These are phyloP conservation scores for Zymoseptoria ardabiliae DNA, from an alignment of 2,329 filamentous ascomycete genomes.

Conservation along the genomic window DNA sequence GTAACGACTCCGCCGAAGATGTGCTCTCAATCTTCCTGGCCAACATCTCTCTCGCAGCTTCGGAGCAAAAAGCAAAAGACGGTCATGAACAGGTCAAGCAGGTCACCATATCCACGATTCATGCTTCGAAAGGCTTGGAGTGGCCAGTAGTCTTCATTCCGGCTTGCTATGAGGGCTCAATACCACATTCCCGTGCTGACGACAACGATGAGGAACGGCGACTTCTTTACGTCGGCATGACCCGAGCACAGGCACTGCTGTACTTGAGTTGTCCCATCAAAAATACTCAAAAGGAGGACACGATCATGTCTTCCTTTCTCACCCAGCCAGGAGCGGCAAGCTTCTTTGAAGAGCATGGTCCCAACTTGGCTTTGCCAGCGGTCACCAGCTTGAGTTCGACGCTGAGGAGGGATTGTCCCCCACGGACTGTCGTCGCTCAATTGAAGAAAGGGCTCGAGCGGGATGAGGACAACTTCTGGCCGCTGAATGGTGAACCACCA, in stretches of 20 bases:
- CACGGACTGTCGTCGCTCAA: constrained; percentile 48
- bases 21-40: constrained; percentile 74
- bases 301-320: constrained; percentile 67
- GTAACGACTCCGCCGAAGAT: constrained; percentile 48
- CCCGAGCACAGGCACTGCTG: constrained; percentile 74
- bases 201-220: constrained; percentile 82
- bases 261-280: constrained; percentile 76
- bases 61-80: constrained; percentile 55
- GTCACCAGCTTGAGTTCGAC: constrained; percentile 65
- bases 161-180: constrained; percentile 79
- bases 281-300: constrained; percentile 54
- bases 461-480: constrained; percentile 61
- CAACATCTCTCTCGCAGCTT: constrained; percentile 79
- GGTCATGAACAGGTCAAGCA: constrained; percentile 49
- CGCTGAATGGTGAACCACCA: constrained; percentile 52
- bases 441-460: constrained; percentile 43
- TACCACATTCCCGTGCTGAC: constrained; percentile 80
- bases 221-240: constrained; percentile 94
- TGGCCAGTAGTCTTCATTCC: constrained; percentile 96
- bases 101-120: constrained; percentile 91
- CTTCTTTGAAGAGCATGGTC: constrained; percentile 56
- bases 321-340: constrained; percentile 46
- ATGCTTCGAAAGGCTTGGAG: constrained; percentile 90
- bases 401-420: constrained; percentile 55
- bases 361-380: constrained; percentile 56